Percentiles rank a stretch among this genome's conserved stretches.
Conservation (phyloP, 495 filamentous ascomycete genomes). For the Aspergillus ostianus region DNA sequence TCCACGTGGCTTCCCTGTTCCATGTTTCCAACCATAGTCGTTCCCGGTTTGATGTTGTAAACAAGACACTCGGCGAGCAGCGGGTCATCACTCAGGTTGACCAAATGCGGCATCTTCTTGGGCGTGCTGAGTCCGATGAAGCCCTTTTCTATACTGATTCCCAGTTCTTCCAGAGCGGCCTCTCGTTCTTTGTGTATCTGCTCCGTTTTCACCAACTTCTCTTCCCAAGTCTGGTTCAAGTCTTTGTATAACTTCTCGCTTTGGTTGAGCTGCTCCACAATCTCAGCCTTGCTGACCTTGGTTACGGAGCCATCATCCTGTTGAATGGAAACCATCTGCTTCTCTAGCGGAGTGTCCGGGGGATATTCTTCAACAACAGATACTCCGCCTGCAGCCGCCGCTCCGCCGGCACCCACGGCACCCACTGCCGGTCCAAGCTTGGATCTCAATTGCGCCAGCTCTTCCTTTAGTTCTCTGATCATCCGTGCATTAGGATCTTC, state of each 20-base stretch:
- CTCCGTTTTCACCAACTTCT: constrained; percentile 93
- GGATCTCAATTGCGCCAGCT: constrained; percentile 78
- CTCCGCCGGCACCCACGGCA: constrained; percentile 39
- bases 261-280: constrained; percentile 92
- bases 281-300: constrained; percentile 97
- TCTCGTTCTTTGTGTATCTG: constrained; percentile 97
- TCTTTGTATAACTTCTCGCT: constrained; percentile 95
- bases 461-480: constrained; percentile 97
- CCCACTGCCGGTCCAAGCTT: constrained; percentile 69
- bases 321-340: constrained; percentile 95
- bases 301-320: constrained; percentile 82
- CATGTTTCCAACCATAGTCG: constrained; percentile 89
- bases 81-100: constrained; percentile 96
- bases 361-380: constrained; percentile 78
- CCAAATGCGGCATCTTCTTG: constrained; percentile 98
- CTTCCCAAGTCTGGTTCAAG: constrained; percentile 98
- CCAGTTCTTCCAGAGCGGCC: constrained; percentile 90
- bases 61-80: constrained; percentile 94
- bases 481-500: constrained; percentile 98
- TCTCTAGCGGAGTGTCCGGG: constrained; percentile 84
- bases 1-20: constrained; percentile 76
- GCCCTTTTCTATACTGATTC: constrained; percentile 98
- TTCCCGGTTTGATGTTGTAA: constrained; percentile 96
- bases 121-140: constrained; percentile 94
- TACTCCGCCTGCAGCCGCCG: constrained; percentile 39